A percentile compares a stretch with the other conserved stretches of the same genome.
Conservation (phyloP, 495 filamentous ascomycete genomes). For the Jackrogersella minutella region DNA sequence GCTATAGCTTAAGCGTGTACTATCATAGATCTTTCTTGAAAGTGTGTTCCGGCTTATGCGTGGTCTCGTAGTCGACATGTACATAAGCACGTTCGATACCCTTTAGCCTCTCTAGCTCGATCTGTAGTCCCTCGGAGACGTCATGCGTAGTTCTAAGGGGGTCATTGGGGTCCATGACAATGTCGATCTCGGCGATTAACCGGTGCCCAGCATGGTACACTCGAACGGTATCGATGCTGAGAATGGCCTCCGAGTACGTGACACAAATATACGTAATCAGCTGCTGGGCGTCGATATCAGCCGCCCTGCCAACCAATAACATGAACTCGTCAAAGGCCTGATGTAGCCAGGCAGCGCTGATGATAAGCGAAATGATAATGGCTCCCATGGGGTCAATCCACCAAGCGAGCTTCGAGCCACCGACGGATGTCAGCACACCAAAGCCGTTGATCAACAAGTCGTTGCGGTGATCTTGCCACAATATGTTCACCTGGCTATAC, state of each 20-base stretch:
- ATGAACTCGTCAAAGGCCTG: conserved; percentile 92
- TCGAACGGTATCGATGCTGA: conserved; percentile 90
- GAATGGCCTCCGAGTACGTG: conserved; percentile 83
- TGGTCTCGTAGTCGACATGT: conserved; percentile 96
- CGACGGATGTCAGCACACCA: conserved; percentile 87
- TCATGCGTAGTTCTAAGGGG: conserved; percentile 86
- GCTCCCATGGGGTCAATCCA: conserved; percentile 96
- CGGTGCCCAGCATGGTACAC: conserved; percentile 91
- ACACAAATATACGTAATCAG: conserved; percentile 96
- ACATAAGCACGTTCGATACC: conserved; percentile 96
- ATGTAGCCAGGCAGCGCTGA: conserved; percentile 79
- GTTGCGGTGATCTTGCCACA: conserved; percentile 93
- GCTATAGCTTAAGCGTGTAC: not conserved
- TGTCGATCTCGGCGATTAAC: conserved; percentile 88
- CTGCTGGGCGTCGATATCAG: conserved; percentile 85
- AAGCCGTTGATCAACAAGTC: conserved; percentile 90
- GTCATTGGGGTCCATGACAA: conserved; percentile 79
- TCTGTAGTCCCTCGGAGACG: conserved; percentile 91
- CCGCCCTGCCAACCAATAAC: conserved; percentile 87
- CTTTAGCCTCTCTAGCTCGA: conserved; percentile 90
- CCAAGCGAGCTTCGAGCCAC: conserved; percentile 87
- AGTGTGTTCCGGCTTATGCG: conserved; percentile 84
- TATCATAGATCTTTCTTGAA: conserved; percentile 62
- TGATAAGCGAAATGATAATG: conserved; percentile 78
- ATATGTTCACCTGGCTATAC: conserved; percentile 86